Conservation (phyloP, 805 yeast genomes). For the Myxozyma geophila region DNA sequence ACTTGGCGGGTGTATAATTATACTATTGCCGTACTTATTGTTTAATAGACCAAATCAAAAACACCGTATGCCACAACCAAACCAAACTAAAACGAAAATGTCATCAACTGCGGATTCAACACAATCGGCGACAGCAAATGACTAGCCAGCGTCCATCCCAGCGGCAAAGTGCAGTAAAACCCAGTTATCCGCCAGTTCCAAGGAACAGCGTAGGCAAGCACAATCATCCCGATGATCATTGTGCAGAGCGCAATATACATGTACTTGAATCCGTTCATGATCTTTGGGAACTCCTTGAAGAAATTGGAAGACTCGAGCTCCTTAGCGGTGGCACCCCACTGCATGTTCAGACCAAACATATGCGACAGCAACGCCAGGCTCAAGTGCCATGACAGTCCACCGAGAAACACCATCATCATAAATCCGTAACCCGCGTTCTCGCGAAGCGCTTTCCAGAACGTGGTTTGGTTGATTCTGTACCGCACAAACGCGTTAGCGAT, state of each 20-base stretch:
- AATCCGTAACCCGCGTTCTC: constrained; percentile 17
- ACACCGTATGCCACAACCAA: not conserved
- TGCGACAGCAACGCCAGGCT: constrained; percentile 26
- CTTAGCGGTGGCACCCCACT: constrained; percentile 35
- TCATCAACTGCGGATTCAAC: constrained; percentile 32
- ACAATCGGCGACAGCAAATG: constrained; percentile 29
- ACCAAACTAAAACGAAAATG: constrained; percentile 25
- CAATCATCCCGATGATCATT: constrained; percentile 11
- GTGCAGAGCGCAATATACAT: constrained; percentile 17
- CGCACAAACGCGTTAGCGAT: constrained; percentile 23
- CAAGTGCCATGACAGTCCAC: constrained; percentile 30
- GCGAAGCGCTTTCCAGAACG: constrained; percentile 17
- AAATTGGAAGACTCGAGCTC: constrained; percentile 30
- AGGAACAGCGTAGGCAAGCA: constrained; percentile 28
- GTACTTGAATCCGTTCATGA: constrained; percentile 22
- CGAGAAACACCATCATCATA: constrained; percentile 26
- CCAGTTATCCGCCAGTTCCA: constrained; percentile 29
- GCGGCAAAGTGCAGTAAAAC: constrained; percentile 19
- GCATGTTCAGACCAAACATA: constrained; percentile 29
- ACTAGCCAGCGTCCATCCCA: constrained; percentile 27
- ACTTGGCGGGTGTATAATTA: no score
- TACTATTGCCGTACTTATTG: no score
- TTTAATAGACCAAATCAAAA: not conserved
- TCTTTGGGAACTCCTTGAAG: constrained; percentile 30
- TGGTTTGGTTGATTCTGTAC: constrained; percentile 9